A percentile compares a stretch with the other conserved stretches of the same genome.
phyloP scores from a whole-genome alignment of 129 eudicot genomes.

The Glebionis coronaria region DNA sequence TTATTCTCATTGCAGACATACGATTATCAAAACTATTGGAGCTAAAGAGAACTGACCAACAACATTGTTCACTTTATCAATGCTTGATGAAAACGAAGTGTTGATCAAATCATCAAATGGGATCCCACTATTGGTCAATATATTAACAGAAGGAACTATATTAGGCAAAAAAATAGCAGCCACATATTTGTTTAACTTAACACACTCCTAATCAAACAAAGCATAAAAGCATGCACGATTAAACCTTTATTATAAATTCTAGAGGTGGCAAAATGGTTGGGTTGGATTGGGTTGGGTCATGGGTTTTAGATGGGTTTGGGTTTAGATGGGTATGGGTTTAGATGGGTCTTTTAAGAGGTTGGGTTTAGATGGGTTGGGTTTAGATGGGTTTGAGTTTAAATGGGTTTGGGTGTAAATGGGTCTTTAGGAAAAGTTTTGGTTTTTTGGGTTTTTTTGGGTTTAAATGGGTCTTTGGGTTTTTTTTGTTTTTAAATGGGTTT shows the following conservation, averaged over 20 bases:
- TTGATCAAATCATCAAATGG: conserved; percentile 61
- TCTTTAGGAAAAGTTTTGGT: too few species aligned
- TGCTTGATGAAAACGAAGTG: conserved; percentile 79
- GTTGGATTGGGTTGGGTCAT: too few species aligned
- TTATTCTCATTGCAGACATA: conserved; percentile 49
- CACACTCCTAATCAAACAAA: conserved; percentile 50
- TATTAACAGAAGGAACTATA: conserved; percentile 58
- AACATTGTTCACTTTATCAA: conserved; percentile 71
- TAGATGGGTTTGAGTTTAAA: too few species aligned
- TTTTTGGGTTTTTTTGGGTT: too few species aligned
- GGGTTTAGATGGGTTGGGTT: too few species aligned
- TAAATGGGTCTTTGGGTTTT: too few species aligned
- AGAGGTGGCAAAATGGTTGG: too few species aligned
- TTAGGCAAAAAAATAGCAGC: conserved; percentile 84
- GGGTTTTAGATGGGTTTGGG: too few species aligned
- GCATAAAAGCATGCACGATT: conserved; percentile 57
- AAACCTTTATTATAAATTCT: conserved; percentile 45
- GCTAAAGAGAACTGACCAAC: conserved; percentile 95
- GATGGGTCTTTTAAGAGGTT: too few species aligned
- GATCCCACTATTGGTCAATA: conserved; percentile 57
- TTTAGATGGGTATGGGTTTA: too few species aligned
- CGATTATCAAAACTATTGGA: conserved; percentile 50
- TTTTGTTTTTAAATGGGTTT: too few species aligned
- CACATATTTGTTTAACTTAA: conserved; percentile 72
- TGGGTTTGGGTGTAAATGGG: too few species aligned